A percentile compares a stretch with the other conserved stretches of the same genome.
Evolutionary conservation across 192 early-diverging fungal species (phyloP).

Genomic region (Umbelopsis sp.): DNA sequence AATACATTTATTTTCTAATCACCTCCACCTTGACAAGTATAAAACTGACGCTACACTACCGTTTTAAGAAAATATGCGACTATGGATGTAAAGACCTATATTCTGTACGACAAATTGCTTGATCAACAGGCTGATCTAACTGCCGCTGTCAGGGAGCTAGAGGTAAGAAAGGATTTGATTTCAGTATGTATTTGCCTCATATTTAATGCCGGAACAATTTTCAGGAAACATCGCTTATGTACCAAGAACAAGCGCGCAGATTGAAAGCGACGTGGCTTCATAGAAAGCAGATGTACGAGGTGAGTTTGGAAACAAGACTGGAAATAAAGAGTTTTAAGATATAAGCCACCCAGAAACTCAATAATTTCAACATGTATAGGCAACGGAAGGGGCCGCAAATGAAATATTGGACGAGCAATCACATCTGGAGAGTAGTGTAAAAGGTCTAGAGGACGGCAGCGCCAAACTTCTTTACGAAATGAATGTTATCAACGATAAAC

Average conservation of each 20-base stretch:
- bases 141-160: slow-evolving; percentile 1
- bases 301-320: neutral
- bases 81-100: slow-evolving; percentile 42
- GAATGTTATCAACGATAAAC: slow-evolving; percentile 41
- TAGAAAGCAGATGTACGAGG: slow-evolving; percentile 14
- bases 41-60: neutral
- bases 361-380: slow-evolving; percentile 10
- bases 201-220: too few relatives aligned
- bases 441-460: slow-evolving; percentile 30
- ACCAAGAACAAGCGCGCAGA: slow-evolving; percentile 1
- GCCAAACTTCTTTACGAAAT: slow-evolving; percentile 47
- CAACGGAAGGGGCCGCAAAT: slow-evolving; percentile 1
- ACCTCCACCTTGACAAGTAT: too few relatives aligned
- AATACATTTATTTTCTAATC: neutral
- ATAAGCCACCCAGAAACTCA: neutral
- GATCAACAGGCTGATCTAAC: slow-evolving; percentile 25
- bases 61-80: neutral
- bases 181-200: neutral
- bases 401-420: slow-evolving; percentile 30
- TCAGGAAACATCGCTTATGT: neutral
- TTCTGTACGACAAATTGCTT: slow-evolving; percentile 36
- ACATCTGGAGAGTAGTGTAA: slow-evolving; percentile 20
- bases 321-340: too few relatives aligned
- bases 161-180: slow-evolving; percentile 2
- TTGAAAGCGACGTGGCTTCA: slow-evolving; percentile 19